Conservation (phyloP, 176 grass and related monocot species). For the Carex cristatella region DNA sequence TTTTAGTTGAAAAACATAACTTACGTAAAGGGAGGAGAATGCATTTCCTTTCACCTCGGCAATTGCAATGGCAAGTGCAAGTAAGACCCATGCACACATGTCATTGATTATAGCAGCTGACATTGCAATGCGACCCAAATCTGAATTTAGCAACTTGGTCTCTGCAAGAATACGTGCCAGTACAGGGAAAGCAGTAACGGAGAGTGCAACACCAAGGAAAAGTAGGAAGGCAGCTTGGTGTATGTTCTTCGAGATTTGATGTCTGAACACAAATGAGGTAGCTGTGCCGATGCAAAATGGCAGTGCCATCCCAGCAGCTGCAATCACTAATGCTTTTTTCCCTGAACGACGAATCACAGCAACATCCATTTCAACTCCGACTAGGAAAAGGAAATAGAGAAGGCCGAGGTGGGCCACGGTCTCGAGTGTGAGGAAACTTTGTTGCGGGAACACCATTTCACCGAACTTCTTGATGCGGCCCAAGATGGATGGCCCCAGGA, state of each 20-base stretch:
- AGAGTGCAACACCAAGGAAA: slow-evolving; percentile 76
- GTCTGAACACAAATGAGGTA: slow-evolving; percentile 51
- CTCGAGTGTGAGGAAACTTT: slow-evolving; percentile 69
- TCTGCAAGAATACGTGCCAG: slow-evolving; percentile 83
- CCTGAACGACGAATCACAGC: slow-evolving; percentile 47
- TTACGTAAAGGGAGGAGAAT: slow-evolving; percentile 44
- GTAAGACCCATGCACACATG: slow-evolving; percentile 71
- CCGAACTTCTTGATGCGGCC: slow-evolving; percentile 35
- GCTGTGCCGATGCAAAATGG: slow-evolving; percentile 67
- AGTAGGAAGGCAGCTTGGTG: slow-evolving; percentile 52
- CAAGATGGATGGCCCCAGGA: slow-evolving; percentile 62
- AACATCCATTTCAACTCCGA: slow-evolving; percentile 80
- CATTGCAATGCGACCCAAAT: slow-evolving; percentile 61
- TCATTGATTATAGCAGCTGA: slow-evolving; percentile 76
- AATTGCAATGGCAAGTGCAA: slow-evolving; percentile 60
- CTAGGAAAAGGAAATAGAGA: slow-evolving; percentile 72
- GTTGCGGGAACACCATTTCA: slow-evolving; percentile 42
- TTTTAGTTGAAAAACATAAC: neutral
- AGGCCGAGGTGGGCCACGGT: slow-evolving; percentile 74
- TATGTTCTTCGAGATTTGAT: slow-evolving; percentile 52
- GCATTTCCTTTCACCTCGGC: slow-evolving; percentile 30
- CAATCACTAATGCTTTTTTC: slow-evolving; percentile 43
- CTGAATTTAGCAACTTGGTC: slow-evolving; percentile 69
- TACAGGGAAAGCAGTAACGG: slow-evolving; percentile 74
- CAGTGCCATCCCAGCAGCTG: slow-evolving; percentile 51